phyloP scores from a whole-genome alignment of 257 asterid genomes.

The Handroanthus guayacan region DNA sequence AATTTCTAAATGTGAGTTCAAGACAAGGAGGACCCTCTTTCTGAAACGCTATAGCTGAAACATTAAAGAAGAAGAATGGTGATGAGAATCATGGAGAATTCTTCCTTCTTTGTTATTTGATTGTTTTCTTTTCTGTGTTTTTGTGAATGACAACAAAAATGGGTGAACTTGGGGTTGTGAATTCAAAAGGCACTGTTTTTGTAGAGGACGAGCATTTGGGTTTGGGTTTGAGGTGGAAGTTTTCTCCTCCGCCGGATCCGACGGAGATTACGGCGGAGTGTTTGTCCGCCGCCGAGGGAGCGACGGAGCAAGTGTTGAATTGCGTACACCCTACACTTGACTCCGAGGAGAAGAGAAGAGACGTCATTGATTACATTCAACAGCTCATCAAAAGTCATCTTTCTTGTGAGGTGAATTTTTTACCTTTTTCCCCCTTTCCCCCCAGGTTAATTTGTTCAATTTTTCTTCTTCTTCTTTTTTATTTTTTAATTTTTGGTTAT shows the following conservation, averaged over 20 bases:
- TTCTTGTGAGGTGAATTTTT: conserved; percentile 53
- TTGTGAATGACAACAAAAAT: conserved; percentile 3
- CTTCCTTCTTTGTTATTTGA: conserved; percentile 8
- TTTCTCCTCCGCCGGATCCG: conserved; percentile 51
- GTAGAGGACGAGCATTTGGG: conserved; percentile 38
- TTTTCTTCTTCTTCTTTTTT: background rate
- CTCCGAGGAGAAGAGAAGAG: conserved; percentile 63
- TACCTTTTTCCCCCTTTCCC: conserved; percentile 1
- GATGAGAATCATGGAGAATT: conserved; percentile 12
- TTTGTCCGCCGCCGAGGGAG: conserved; percentile 56
- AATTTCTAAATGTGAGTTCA: conserved; percentile 8
- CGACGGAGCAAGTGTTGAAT: conserved; percentile 58
- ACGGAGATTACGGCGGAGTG: conserved; percentile 48
- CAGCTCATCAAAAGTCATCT: conserved; percentile 50
- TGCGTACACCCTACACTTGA: conserved; percentile 66
- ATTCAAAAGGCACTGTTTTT: conserved; percentile 21
- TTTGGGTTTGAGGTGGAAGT: conserved; percentile 28
- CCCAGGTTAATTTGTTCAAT: background rate
- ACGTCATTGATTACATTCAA: conserved; percentile 60
- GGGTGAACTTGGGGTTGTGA: conserved; percentile 44
- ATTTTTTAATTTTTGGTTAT: too few relatives aligned
- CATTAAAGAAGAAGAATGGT: background rate
- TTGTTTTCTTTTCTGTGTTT: background rate
- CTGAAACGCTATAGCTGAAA: conserved; percentile 21
- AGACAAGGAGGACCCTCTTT: conserved; percentile 19